These are phyloP conservation scores for Beta lomatogona DNA, from an alignment of 179 eudicot genomes.

Conservation along the genomic window DNA sequence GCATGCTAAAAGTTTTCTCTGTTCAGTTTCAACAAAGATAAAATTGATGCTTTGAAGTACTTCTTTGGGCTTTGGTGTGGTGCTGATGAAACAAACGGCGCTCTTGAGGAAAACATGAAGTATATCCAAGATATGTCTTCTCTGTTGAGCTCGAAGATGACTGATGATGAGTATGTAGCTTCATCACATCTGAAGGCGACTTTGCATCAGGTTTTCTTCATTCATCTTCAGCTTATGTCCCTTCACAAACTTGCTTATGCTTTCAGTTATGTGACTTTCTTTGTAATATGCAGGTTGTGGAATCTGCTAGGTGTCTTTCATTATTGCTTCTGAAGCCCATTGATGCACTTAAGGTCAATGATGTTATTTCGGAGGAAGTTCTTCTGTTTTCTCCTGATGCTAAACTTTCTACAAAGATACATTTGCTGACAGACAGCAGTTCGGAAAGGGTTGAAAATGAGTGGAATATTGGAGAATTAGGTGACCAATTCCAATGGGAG, in stretches of 20 bases:
- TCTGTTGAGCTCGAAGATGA: conserved; percentile 53
- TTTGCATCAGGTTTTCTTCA: conserved; percentile 50
- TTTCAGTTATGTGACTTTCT: background rate
- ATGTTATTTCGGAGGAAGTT: conserved; percentile 34
- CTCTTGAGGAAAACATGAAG: conserved; percentile 56
- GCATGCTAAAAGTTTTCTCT: conserved; percentile 24
- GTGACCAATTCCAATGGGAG: conserved; percentile 81
- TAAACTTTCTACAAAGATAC: conserved; percentile 57
- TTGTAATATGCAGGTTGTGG: conserved; percentile 53
- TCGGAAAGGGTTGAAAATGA: conserved; percentile 60
- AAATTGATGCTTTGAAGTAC: conserved; percentile 63
- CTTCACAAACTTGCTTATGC: no score
- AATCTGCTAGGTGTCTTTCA: conserved; percentile 52
- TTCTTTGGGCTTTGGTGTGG: conserved; percentile 64
- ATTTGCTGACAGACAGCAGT: conserved; percentile 53
- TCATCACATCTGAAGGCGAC: conserved; percentile 32
- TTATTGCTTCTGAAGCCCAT: conserved; percentile 55
- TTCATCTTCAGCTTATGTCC: conserved; percentile 17
- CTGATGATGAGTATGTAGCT: conserved; percentile 38
- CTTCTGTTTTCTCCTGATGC: conserved; percentile 33
- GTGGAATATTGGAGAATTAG: conserved; percentile 45
- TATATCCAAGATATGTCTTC: conserved; percentile 58
- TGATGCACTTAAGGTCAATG: conserved; percentile 41
- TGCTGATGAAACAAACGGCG: conserved; percentile 38
- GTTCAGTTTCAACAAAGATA: conserved; percentile 57